Evolutionary conservation across 129 eudicot genomes (phyloP), one percentile per base, ranked within the genome.

Genomic region (Oenanthe sinensis): DNA sequence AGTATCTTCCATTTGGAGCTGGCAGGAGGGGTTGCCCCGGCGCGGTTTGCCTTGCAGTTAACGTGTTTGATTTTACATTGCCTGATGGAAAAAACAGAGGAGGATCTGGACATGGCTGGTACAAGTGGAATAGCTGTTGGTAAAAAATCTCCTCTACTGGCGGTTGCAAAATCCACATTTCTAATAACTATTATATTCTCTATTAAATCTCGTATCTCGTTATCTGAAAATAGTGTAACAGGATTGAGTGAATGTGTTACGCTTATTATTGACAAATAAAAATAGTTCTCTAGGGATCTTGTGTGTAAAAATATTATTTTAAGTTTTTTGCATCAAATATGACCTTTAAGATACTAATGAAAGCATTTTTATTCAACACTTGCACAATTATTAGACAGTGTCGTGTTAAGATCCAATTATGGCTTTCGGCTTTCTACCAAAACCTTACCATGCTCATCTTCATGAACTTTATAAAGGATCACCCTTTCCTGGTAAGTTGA

Each of bases 11-110:
- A 3, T 89, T 91, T 68, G 94, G 94, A 20, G 86, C 85, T 49
- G 92, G 97, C 10, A 76, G 92, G 70, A 91, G 94, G 82, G 87
- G 85, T 0, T 91, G 92, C 49, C 93, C 96, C 1, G 93, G 91
- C 80, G 69, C 60, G 73, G 3, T 91, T 86, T 80, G 84, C 88
- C 6, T 69, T 26, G 84, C 83, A 3, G 44, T 77, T 43, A 69
- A 37, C 74, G 81, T 78, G 50, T 91, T 85, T 78, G 76, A 88
- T 77, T 78, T 81, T 40, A 60, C 63, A 13, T 40, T 87, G 80
- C 88, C 87, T 43, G 54, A 68, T 42, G 95, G 82, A 42, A 62
- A 62, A 4, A 58, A 48, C 48, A 19, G 58, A 8, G 15, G 82
- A 79, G 55, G 88, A 84, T 30, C 76, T 91, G 80, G 92, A 91